These are phyloP conservation scores for Paramicrosporidium saccamoebae DNA, from an alignment of 371 early-diverging fungal species.

Conservation along the genomic window DNA sequence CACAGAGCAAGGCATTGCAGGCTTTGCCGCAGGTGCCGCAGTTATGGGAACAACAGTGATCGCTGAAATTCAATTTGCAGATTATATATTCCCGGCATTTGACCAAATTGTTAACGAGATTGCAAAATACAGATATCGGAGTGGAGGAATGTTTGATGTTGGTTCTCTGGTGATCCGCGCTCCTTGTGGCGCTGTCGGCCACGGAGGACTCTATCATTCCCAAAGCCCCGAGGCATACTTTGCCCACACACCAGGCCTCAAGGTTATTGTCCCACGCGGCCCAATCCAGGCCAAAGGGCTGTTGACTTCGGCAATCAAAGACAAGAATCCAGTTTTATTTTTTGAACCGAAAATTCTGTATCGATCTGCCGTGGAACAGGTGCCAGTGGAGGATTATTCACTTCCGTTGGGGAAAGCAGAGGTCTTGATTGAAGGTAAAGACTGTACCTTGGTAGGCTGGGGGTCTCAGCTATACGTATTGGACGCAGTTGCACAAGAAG, in stretches of 20 bases:
- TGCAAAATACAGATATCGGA: conserved; percentile 81
- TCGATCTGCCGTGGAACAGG: conserved; percentile 79
- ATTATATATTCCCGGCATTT: conserved; percentile 88
- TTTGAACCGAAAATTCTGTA: conserved; percentile 91
- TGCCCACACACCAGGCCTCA: conserved; percentile 77
- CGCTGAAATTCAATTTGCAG: conserved; percentile 94
- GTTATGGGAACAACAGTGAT: conserved; percentile 82
- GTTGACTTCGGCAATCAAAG: conserved; percentile 59
- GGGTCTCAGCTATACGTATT: conserved; percentile 74
- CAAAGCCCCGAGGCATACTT: conserved; percentile 86
- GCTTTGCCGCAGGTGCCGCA: conserved; percentile 90
- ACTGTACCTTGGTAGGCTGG: conserved; percentile 71
- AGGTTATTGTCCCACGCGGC: conserved; percentile 68
- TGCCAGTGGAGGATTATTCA: conserved; percentile 67
- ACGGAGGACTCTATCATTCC: conserved; percentile 85
- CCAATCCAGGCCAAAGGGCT: conserved; percentile 91
- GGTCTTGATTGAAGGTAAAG: conserved; percentile 48
- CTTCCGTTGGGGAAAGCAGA: conserved; percentile 80
- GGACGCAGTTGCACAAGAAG: conserved; percentile 57
- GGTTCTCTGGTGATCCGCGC: conserved; percentile 73
- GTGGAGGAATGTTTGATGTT: conserved; percentile 60
- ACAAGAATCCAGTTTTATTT: conserved; percentile 74
- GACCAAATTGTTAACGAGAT: conserved; percentile 96
- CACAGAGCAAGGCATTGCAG: conserved; percentile 83
- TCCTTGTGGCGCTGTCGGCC: conserved; percentile 83